These are phyloP conservation scores for Xylariaceae sp. DNA, from an alignment of 2,329 filamentous ascomycete genomes.

Conservation along the genomic window DNA sequence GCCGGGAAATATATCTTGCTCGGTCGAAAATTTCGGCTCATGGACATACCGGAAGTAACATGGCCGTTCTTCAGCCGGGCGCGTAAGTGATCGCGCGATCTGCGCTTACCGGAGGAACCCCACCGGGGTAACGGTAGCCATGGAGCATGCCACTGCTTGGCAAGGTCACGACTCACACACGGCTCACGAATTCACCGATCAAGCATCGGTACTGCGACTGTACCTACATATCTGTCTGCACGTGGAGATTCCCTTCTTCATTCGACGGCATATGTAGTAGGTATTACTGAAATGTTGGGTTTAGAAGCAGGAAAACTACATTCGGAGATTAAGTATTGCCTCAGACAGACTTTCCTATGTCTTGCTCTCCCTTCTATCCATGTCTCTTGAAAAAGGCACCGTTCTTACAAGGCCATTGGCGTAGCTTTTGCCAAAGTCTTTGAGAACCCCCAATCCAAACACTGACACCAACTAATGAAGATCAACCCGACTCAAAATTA, in stretches of 20 bases:
- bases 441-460: neutral
- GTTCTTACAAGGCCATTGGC: neutral
- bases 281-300: too few relatives aligned
- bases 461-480: neutral
- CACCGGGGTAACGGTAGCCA: neutral
- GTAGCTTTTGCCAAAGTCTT: neutral
- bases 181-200: neutral
- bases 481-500: neutral
- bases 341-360: too few relatives aligned
- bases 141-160: neutral
- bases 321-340: too few relatives aligned
- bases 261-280: too few relatives aligned
- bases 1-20: neutral
- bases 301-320: too few relatives aligned
- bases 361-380: too few relatives aligned
- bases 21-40: neutral
- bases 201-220: too few relatives aligned
- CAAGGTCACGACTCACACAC: neutral
- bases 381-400: too few relatives aligned
- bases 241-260: too few relatives aligned
- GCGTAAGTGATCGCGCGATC: neutral
- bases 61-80: neutral
- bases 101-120: neutral
- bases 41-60: neutral
- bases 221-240: too few relatives aligned